Percentiles rank a stretch among this genome's conserved stretches.
These are phyloP conservation scores for Eruca vesicaria DNA, from an alignment of 441 rosid genomes.

Conservation along the genomic window DNA sequence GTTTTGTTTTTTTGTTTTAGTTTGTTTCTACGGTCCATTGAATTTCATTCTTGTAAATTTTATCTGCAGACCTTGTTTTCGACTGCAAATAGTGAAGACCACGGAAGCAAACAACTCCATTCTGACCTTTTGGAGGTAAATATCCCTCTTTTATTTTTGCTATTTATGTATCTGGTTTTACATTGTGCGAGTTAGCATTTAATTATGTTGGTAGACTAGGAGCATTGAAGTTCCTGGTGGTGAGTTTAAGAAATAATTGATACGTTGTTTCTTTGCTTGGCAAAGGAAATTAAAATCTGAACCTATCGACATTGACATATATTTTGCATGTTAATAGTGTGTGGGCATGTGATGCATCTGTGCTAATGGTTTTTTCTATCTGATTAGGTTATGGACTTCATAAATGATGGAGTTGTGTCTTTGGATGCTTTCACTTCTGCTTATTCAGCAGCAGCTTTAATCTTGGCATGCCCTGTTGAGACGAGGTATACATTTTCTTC, in stretches of 20 bases:
- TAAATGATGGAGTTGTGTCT: constrained; percentile 91
- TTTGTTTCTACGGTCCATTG: neutral
- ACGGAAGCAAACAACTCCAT: constrained; percentile 43
- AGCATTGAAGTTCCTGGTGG: neutral
- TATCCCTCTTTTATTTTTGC: neutral
- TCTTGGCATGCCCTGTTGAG: constrained; percentile 70
- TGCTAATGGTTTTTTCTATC: constrained; percentile 2
- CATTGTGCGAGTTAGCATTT: neutral
- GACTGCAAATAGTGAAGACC: constrained; percentile 46
- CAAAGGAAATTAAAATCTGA: neutral
- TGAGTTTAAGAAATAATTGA: constrained; percentile 3
- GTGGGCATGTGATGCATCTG: neutral
- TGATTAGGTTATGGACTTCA: constrained; percentile 90
- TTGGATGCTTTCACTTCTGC: constrained; percentile 80
- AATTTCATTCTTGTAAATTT: neutral
- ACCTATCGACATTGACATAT: neutral
- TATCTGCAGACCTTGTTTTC: constrained; percentile 54
- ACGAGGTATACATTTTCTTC: constrained; percentile 53
- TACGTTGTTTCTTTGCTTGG: neutral
- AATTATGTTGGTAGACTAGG: constrained; percentile 1
- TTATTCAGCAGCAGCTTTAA: constrained; percentile 67
- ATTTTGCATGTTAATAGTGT: neutral
- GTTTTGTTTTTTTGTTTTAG: neutral
- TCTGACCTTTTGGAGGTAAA: constrained; percentile 79
- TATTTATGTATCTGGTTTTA: neutral